These are phyloP conservation scores for Symbiotaphrina buchneri DNA, from an alignment of 495 filamentous ascomycete genomes.

Conservation along the genomic window DNA sequence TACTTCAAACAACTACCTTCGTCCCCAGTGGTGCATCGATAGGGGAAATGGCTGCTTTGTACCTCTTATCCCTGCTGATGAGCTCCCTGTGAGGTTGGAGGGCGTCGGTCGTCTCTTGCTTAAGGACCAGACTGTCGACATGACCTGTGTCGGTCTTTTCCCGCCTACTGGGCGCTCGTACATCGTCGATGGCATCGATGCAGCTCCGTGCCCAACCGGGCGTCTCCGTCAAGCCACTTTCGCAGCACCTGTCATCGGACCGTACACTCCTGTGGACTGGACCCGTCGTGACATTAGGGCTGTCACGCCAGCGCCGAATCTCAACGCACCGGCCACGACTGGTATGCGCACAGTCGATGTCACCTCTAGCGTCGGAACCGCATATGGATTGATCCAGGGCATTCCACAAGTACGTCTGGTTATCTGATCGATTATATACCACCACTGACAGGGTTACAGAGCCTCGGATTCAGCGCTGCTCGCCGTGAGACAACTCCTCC, in stretches of 20 bases:
- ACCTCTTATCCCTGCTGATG: slow-evolving; percentile 4
- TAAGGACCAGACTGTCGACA: background rate
- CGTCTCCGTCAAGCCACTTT: too few species aligned
- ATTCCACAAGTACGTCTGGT: background rate
- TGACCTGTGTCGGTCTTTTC: slow-evolving; percentile 2
- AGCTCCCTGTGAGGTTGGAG: slow-evolving; percentile 1
- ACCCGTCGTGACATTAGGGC: too few species aligned
- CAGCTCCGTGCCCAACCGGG: too few species aligned
- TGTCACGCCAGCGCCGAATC: too few species aligned
- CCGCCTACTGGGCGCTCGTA: slow-evolving; percentile 1
- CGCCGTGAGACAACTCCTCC: background rate
- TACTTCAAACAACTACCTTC: background rate
- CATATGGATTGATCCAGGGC: too few species aligned
- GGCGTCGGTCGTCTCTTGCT: slow-evolving; percentile 1
- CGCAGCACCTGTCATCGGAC: too few species aligned
- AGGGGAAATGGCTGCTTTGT: slow-evolving; percentile 2
- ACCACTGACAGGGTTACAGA: background rate
- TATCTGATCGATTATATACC: background rate
- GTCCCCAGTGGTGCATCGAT: slow-evolving; percentile 2
- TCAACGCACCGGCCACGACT: too few species aligned
- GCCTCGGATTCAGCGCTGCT: background rate
- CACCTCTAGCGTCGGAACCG: too few species aligned
- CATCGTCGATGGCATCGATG: too few species aligned
- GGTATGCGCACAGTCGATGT: too few species aligned
- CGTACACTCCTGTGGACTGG: too few species aligned